Percentiles rank a stretch among this genome's conserved stretches.
Conservation (phyloP, 345 rosid genomes). For the Eucalyptus cloeziana region DNA sequence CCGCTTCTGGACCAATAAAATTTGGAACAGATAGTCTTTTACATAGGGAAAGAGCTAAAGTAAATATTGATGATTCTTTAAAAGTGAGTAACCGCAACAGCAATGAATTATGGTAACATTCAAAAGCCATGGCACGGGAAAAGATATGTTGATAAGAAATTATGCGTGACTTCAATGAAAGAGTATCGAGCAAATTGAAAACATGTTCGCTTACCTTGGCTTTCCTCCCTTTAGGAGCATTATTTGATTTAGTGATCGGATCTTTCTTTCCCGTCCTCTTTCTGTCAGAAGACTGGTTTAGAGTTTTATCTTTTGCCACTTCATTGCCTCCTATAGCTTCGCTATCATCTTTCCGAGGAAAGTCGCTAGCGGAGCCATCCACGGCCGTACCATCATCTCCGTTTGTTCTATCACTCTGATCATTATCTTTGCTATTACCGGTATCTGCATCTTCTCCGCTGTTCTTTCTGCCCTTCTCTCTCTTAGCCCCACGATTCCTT, state of each 20-base stretch:
- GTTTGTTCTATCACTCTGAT: constrained; percentile 2
- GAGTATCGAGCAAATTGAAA: background rate
- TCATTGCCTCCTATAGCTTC: constrained; percentile 12
- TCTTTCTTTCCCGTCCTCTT: constrained; percentile 29
- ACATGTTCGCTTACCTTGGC: constrained; percentile 34
- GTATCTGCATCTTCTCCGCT: constrained; percentile 8
- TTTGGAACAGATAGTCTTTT: background rate
- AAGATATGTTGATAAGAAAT: background rate
- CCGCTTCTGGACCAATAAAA: background rate
- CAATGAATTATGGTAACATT: background rate
- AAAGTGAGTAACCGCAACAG: background rate
- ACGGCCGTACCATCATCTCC: constrained; percentile 3
- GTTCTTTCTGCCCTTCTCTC: constrained; percentile 25
- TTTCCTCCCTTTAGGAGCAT: constrained; percentile 69
- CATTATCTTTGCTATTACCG: constrained; percentile 8
- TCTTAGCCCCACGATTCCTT: constrained; percentile 30
- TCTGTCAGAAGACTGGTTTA: constrained; percentile 5
- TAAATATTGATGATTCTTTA: background rate
- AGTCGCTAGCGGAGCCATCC: constrained; percentile 9
- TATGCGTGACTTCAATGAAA: background rate
- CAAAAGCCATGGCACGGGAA: background rate
- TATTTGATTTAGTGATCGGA: constrained; percentile 31
- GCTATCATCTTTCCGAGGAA: constrained; percentile 5
- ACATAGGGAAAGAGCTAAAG: background rate
- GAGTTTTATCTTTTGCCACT: background rate